A percentile compares a stretch with the other conserved stretches of the same genome.
phyloP scores from a whole-genome alignment of 192 early-diverging fungal species.

The Coemansia sp. region DNA sequence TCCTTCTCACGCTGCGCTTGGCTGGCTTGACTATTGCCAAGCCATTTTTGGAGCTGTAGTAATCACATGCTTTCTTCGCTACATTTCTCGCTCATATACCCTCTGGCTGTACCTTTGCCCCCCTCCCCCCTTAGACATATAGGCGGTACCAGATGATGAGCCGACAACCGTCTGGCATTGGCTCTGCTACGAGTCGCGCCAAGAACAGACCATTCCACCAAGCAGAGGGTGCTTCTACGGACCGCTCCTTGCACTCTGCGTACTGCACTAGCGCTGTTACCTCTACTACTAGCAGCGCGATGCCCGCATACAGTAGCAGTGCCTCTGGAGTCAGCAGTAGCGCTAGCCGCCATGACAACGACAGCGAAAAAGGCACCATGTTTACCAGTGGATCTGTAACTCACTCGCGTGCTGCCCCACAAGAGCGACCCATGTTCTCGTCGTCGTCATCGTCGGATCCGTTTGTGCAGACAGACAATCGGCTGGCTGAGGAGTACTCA shows the following conservation, averaged over 20 bases:
- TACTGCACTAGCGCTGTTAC: not conserved
- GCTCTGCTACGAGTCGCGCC: not conserved
- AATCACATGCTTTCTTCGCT: not conserved
- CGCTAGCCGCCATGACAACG: not conserved
- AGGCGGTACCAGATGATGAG: not conserved
- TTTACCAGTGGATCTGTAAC: constrained; percentile 6
- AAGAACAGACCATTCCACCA: not conserved
- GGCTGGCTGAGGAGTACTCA: constrained; percentile 34
- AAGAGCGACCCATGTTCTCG: constrained; percentile 12
- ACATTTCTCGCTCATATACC: not conserved
- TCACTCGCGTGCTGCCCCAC: constrained; percentile 13
- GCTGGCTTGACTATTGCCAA: not conserved
- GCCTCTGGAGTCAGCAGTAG: constrained; percentile 2
- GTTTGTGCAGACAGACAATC: constrained; percentile 31
- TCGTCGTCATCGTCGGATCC: constrained; percentile 11
- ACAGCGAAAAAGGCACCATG: constrained; percentile 3
- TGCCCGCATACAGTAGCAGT: not conserved
- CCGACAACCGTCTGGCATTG: not conserved
- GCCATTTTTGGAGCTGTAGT: not conserved
- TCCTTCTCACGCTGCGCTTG: not conserved
- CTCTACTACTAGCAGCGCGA: not conserved
- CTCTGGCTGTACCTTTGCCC: not conserved
- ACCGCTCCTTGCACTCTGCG: not conserved
- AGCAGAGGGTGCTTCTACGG: not conserved
- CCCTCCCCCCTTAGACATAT: not conserved